Evolutionary conservation across 805 yeast species (phyloP).

Genomic region (Monosporozyma servazzii): DNA sequence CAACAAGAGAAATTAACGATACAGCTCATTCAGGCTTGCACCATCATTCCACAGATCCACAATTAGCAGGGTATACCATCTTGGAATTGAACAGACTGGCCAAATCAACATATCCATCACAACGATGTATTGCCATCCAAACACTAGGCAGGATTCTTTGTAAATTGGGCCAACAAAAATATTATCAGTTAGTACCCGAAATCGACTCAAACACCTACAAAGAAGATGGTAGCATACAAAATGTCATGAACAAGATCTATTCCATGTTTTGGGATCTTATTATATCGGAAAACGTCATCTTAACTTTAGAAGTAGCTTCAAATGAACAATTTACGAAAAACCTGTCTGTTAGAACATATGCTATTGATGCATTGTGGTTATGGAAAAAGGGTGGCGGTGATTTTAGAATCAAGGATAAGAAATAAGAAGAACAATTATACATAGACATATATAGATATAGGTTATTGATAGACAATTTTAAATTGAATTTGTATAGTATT

Average conservation of each 20-base stretch:
- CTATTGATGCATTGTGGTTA: slow-evolving; percentile 84
- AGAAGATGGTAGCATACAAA: slow-evolving; percentile 32
- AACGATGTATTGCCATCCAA: slow-evolving; percentile 77
- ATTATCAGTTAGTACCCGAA: slow-evolving; percentile 45
- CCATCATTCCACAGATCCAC: slow-evolving; percentile 85
- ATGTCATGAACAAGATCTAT: slow-evolving; percentile 30
- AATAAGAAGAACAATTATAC: slow-evolving; percentile 2
- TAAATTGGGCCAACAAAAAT: slow-evolving; percentile 58
- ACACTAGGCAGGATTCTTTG: slow-evolving; percentile 81
- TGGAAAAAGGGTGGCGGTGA: slow-evolving; percentile 53
- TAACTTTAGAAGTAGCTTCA: slow-evolving; percentile 56
- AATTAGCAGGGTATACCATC: slow-evolving; percentile 85
- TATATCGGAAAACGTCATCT: slow-evolving; percentile 51
- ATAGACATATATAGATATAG: slow-evolving; percentile 6
- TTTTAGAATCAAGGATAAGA: slow-evolving; percentile 11
- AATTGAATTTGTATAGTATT: neutral
- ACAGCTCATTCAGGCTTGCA: slow-evolving; percentile 66
- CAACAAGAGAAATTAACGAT: slow-evolving; percentile 38
- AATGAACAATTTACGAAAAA: slow-evolving; percentile 56
- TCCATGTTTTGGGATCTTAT: slow-evolving; percentile 62
- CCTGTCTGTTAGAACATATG: slow-evolving; percentile 70
- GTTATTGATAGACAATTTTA: slow-evolving; percentile 1
- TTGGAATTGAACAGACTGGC: slow-evolving; percentile 71
- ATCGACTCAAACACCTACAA: slow-evolving; percentile 31
- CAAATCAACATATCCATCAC: slow-evolving; percentile 74